Percentiles rank a stretch among this genome's conserved stretches.
Conservation (phyloP, 352 stramenopile genomes). For the Globisporangium iwayamae region DNA sequence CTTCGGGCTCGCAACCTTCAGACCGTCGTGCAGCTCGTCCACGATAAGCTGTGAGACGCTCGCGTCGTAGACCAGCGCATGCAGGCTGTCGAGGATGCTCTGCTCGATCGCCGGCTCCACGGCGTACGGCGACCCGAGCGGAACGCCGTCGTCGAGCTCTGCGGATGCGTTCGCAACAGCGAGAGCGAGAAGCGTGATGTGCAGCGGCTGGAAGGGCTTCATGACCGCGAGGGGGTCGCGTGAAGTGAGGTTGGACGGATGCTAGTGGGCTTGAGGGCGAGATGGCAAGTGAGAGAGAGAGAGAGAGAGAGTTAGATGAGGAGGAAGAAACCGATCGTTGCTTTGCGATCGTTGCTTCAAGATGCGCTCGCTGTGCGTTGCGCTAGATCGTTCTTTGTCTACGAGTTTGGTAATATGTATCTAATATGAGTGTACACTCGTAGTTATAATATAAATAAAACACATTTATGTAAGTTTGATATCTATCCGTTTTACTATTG, state of each 20-base stretch:
- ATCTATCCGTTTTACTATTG: no score
- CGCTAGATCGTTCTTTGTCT: not conserved
- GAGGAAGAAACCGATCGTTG: not conserved
- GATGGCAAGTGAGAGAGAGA: not conserved
- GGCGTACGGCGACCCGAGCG: constrained; percentile 1
- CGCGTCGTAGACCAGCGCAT: constrained; percentile 33
- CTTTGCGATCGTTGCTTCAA: not conserved
- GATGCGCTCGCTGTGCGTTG: not conserved
- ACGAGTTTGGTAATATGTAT: not conserved
- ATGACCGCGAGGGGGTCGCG: not conserved
- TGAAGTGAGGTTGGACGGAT: not conserved
- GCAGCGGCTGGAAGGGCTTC: not conserved
- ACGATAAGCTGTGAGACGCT: constrained; percentile 16
- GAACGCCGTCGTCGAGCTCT: not conserved
- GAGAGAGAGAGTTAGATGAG: not conserved
- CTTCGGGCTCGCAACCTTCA: not conserved
- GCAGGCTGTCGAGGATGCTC: constrained; percentile 9
- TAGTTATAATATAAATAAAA: no score
- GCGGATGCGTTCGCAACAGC: not conserved
- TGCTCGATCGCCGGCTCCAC: constrained; percentile 3
- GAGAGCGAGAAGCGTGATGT: not conserved
- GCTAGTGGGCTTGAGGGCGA: not conserved
- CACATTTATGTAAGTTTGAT: no score
- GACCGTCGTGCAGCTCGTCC: not conserved
- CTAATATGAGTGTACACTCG: no score